Conservation (phyloP, 108 stramenopile species). For the Skeletonema marinoi region DNA sequence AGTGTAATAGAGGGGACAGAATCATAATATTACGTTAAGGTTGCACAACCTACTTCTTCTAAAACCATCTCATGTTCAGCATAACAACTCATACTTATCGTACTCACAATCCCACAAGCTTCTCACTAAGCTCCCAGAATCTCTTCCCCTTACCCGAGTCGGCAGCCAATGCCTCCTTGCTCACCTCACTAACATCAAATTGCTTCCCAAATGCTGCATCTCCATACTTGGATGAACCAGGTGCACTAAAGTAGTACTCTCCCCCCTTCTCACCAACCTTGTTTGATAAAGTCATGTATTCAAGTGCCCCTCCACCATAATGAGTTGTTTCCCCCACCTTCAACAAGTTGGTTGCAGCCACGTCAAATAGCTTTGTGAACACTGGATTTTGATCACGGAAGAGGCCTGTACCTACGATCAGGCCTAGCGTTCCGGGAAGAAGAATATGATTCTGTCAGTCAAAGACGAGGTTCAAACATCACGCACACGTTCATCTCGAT, state of each 20-base stretch:
- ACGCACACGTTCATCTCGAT: no score
- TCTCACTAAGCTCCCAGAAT: constrained; percentile 78
- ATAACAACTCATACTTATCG: no score
- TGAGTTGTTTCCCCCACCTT: constrained; percentile 70
- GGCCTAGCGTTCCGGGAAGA: no score
- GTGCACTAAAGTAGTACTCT: constrained; percentile 31
- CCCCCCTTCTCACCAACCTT: constrained; percentile 43
- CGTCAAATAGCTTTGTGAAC: constrained; percentile 76
- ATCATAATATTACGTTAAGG: no score
- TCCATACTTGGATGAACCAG: constrained; percentile 80
- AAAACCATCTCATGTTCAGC: no score
- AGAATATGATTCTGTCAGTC: no score
- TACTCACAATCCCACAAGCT: constrained; percentile 58
- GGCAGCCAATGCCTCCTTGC: constrained; percentile 62
- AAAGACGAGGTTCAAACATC: no score
- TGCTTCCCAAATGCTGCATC: constrained; percentile 78
- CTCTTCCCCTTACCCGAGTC: constrained; percentile 74
- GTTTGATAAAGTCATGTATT: constrained; percentile 66
- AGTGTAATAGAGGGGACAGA: no score
- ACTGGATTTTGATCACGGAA: constrained; percentile 90
- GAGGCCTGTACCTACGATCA: constrained; percentile 81
- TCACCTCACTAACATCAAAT: constrained; percentile 55
- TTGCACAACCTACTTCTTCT: no score
- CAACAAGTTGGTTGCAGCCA: constrained; percentile 68
- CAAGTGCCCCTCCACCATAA: constrained; percentile 83